A percentile compares a stretch with the other conserved stretches of the same genome.
Evolutionary conservation across 1,284 basidiomycete species (phyloP).

Genomic region (Trametes polyzona): DNA sequence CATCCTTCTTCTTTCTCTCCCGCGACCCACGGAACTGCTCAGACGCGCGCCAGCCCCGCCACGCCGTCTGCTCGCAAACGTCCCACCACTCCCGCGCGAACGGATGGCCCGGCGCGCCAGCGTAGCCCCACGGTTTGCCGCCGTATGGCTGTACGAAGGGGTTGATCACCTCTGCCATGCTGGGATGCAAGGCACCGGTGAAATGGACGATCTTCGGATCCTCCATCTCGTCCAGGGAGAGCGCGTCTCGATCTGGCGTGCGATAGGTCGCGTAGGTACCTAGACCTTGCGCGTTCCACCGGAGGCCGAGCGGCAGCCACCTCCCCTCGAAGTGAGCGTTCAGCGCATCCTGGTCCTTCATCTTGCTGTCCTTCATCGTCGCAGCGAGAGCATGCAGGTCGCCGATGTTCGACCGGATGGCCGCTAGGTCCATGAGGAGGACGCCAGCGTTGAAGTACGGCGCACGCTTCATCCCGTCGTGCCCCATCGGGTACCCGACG

Average conservation of each 20-base stretch:
- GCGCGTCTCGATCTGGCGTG: conserved; percentile 39
- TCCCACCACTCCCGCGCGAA: conserved; percentile 54
- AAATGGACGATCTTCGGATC: conserved; percentile 58
- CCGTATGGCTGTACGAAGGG: conserved; percentile 56
- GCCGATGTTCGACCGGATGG: conserved; percentile 34
- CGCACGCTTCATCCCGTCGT: conserved; percentile 34
- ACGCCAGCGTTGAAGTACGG: conserved; percentile 63
- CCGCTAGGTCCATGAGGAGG: conserved; percentile 52
- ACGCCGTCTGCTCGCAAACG: conserved; percentile 45
- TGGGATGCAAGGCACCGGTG: conserved; percentile 56
- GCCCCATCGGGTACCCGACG: conserved; percentile 55
- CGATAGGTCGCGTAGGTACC: conserved; percentile 52
- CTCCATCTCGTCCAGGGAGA: conserved; percentile 41
- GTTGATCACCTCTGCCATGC: conserved; percentile 49
- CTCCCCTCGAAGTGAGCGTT: conserved; percentile 48
- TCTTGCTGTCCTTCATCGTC: conserved; percentile 36
- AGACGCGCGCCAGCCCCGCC: conserved; percentile 43
- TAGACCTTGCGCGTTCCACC: conserved; percentile 61
- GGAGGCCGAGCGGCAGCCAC: conserved; percentile 46
- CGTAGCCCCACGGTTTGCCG: conserved; percentile 63
- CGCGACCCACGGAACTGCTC: conserved; percentile 29
- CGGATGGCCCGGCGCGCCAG: conserved; percentile 55
- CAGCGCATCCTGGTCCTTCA: conserved; percentile 55
- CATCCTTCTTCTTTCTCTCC: conserved; percentile 25
- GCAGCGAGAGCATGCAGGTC: conserved; percentile 35